Conservation (phyloP, 2,329 filamentous ascomycete genomes). For the Botryosphaeria dothidea region DNA sequence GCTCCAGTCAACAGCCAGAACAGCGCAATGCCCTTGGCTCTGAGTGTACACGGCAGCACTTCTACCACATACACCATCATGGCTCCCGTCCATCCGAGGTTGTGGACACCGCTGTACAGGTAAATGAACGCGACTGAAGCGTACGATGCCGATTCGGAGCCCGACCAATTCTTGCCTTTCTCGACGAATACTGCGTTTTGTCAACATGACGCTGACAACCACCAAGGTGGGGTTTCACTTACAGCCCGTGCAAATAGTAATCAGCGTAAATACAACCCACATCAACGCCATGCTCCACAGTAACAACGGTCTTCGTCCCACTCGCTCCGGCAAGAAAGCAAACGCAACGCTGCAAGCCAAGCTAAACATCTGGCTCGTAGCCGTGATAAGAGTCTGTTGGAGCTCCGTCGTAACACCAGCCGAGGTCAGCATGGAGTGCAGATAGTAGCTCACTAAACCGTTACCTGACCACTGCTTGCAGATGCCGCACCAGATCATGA, state of each 20-base stretch:
- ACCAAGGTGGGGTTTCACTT: background rate
- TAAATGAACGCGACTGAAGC: constrained; percentile 30
- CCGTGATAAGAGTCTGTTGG: constrained; percentile 45
- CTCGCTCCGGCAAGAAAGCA: constrained; percentile 36
- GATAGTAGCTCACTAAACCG: constrained; percentile 48
- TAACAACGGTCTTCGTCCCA: constrained; percentile 38
- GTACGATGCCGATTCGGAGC: constrained; percentile 22
- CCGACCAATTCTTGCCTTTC: constrained; percentile 2
- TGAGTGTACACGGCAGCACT: constrained; percentile 49
- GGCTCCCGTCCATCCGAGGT: constrained; percentile 34
- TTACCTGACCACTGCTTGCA: constrained; percentile 63
- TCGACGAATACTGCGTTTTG: constrained; percentile 6
- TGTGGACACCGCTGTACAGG: constrained; percentile 26
- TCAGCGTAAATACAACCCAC: constrained; percentile 39
- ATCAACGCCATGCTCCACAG: constrained; percentile 40
- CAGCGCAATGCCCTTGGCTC: constrained; percentile 46
- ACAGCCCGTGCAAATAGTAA: constrained; percentile 19
- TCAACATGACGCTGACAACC: background rate
- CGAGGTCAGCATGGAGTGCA: constrained; percentile 33
- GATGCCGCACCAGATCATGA: constrained; percentile 54
- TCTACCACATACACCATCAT: constrained; percentile 48
- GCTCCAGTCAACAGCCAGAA: constrained; percentile 49
- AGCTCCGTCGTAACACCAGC: constrained; percentile 36
- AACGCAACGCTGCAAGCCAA: constrained; percentile 55
- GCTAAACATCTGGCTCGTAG: constrained; percentile 61